Conservation (phyloP, 169 alveolate species). For the Cystoisospora suis region DNA sequence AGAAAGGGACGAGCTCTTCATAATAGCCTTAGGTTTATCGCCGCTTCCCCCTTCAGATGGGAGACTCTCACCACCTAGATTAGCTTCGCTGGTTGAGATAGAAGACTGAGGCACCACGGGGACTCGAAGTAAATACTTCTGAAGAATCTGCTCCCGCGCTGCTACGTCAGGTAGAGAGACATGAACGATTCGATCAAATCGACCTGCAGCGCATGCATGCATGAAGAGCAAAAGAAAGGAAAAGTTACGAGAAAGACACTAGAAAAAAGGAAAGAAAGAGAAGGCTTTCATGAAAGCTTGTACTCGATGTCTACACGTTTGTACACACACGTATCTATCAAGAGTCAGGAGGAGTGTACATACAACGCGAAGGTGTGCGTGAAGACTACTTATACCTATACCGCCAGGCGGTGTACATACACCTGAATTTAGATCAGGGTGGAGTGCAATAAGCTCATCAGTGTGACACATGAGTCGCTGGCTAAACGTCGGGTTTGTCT, state of each 20-base stretch:
- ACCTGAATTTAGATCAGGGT: no score
- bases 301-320: background rate
- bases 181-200: constrained; percentile 97
- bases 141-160: constrained; percentile 85
- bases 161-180: constrained; percentile 98
- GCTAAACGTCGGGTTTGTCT: no score
- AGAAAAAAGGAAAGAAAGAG: background rate
- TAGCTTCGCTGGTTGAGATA: background rate
- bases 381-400: no score
- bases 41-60: background rate
- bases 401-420: no score
- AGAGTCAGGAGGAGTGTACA: no score
- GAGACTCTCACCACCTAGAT: background rate
- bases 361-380: no score
- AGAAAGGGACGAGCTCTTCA: no score
- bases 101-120: constrained; percentile 31
- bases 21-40: background rate
- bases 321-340: background rate
- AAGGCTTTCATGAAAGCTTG: background rate
- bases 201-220: constrained; percentile 69
- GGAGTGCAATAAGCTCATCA: no score
- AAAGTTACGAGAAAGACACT: background rate
- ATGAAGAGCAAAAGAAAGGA: background rate
- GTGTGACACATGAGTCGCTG: no score
- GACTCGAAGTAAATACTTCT: constrained; percentile 65